Base-by-base conservation (phyloP, 106 monocot species). In the Acorus calamus region DNA sequence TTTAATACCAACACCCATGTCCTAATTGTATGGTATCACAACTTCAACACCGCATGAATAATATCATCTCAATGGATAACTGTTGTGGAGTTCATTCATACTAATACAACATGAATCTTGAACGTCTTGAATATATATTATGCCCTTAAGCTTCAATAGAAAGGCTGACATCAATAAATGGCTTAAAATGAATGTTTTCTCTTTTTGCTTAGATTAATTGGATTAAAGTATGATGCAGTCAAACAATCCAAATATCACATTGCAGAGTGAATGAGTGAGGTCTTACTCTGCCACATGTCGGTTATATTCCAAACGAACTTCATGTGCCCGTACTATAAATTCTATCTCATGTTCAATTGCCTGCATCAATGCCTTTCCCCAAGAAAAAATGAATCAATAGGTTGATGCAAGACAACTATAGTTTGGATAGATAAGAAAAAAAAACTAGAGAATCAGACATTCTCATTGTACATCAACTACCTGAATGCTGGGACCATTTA, bases 331-430 rank as follows among this genome's bases (percentile, higher is more conserved):
- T 10, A 83, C 65, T 7, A 72, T 81, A 47, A 98, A 83, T 78
- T 98, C 98, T 61, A 98, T 85, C 53, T 98, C 92, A 80, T 88
- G 80, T 3, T 98, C 90, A 59, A 98, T 83, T 4, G 88, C 75
- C 11, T 86, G 85, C 65, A 92, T 85, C 66, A 92, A 77, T 46
- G 83, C 78, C 91, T 96, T 69, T 44, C 49, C 61, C 42, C 50
- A 57, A 47, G 57, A 44, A 57, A 53, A 62, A 49, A 13, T 4
- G 47, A 5, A 56, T 6, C 53, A 8, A 65, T 7, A n/a, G 49
- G 8, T 13, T 8, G 42, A 55, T 28, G 50, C 42, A 47, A 11
- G 3, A 42, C 9, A 46, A 6, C 3, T 5, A 47, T 12, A 6
- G 61, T 46, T 8, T 14, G 3, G 2, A 3, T 5, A 55, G 11